Conservation (phyloP, 805 yeast species). For the Ogataea paraovalis region DNA sequence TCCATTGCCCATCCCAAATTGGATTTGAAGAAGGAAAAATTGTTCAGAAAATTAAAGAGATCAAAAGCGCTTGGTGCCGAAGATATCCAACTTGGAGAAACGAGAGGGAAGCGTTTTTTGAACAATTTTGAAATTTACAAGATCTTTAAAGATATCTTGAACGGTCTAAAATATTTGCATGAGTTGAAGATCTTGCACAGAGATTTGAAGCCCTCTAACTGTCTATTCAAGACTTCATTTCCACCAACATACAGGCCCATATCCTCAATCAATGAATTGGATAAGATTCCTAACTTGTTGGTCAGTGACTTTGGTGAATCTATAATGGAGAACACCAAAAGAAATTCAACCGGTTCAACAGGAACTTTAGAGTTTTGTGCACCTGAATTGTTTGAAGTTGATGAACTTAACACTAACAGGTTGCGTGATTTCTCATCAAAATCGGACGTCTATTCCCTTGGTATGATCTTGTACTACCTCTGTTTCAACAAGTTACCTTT, state of each 20-base stretch:
- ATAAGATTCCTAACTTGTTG: slow-evolving; percentile 57
- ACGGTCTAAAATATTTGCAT: slow-evolving; percentile 73
- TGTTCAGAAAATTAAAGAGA: slow-evolving; percentile 23
- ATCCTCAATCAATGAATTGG: slow-evolving; percentile 18
- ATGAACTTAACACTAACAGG: slow-evolving; percentile 26
- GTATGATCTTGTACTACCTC: slow-evolving; percentile 73
- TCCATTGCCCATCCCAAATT: slow-evolving; percentile 34
- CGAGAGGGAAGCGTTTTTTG: slow-evolving; percentile 28
- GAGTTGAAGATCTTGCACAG: slow-evolving; percentile 75
- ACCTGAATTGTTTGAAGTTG: slow-evolving; percentile 60
- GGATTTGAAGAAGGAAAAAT: slow-evolving; percentile 36
- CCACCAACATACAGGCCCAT: slow-evolving; percentile 22
- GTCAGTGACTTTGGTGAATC: slow-evolving; percentile 93
- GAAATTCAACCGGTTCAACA: slow-evolving; percentile 75
- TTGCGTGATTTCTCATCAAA: slow-evolving; percentile 60
- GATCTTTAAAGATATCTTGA: slow-evolving; percentile 61
- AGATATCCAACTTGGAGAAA: background rate
- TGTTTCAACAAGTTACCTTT: slow-evolving; percentile 74
- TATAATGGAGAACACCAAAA: slow-evolving; percentile 59
- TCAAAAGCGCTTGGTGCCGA: slow-evolving; percentile 1
- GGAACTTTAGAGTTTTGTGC: slow-evolving; percentile 89
- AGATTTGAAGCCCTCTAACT: slow-evolving; percentile 86
- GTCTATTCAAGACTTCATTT: slow-evolving; percentile 50
- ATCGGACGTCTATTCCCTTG: slow-evolving; percentile 79
- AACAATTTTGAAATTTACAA: slow-evolving; percentile 59